Conservation (phyloP, 805 yeast species). For the Wickerhamomyces queroliae region DNA sequence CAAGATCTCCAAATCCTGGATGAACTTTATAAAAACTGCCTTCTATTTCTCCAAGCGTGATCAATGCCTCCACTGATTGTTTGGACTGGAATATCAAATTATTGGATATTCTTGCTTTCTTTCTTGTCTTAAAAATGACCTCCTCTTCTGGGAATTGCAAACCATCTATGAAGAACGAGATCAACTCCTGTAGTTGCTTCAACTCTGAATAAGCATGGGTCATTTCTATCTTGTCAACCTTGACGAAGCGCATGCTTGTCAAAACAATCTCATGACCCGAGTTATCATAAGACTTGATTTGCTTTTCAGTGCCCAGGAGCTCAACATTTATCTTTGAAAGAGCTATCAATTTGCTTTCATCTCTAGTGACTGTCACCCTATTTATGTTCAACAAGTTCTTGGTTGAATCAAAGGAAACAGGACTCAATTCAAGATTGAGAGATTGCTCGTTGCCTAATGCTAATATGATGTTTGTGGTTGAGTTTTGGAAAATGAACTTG, state of each 20-base stretch:
- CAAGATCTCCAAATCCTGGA: conserved; percentile 28
- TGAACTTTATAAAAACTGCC: conserved; percentile 16
- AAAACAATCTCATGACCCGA: conserved; percentile 23
- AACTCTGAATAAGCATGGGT: conserved; percentile 24
- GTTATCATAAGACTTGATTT: conserved; percentile 22
- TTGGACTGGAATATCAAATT: conserved; percentile 15
- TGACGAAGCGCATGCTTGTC: conserved; percentile 7
- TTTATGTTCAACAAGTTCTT: conserved; percentile 28
- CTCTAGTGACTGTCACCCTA: conserved; percentile 21
- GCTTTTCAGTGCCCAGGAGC: conserved; percentile 12
- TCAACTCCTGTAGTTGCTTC: conserved; percentile 7
- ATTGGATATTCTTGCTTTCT: conserved; percentile 18
- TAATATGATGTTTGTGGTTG: too few relatives aligned
- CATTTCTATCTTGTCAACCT: conserved; percentile 23
- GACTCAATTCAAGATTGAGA: conserved; percentile 30
- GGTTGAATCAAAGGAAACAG: conserved; percentile 37
- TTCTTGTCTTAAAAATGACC: conserved; percentile 16
- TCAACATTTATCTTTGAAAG: conserved; percentile 20
- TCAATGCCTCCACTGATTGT: conserved; percentile 9
- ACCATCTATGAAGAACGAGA: conserved; percentile 3
- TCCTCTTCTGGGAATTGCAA: conserved; percentile 14
- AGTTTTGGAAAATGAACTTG: conserved; percentile 2
- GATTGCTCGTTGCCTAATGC: conserved; percentile 1
- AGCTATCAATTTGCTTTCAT: conserved; percentile 6
- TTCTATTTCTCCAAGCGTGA: conserved; percentile 8